These are phyloP conservation scores for Hypoxylon sp. DNA, from an alignment of 2,329 filamentous ascomycete genomes.

Conservation along the genomic window DNA sequence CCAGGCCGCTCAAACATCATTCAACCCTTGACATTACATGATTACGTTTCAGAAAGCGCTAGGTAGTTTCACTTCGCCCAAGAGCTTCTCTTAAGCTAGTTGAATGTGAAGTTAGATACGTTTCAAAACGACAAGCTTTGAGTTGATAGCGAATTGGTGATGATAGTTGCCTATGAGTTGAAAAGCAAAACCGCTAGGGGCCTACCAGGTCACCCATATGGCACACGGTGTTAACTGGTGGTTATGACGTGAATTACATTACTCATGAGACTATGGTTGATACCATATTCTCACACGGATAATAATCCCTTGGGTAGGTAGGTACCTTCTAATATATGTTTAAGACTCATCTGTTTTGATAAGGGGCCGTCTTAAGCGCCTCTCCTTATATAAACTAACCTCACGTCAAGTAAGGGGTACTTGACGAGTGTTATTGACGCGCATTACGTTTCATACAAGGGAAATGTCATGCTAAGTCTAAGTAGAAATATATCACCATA, in stretches of 20 bases:
- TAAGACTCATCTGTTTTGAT: no score
- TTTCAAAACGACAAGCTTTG: neutral
- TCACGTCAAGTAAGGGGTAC: neutral
- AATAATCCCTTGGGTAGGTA: no score
- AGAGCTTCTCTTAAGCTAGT: neutral
- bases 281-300: no score
- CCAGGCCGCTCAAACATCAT: neutral
- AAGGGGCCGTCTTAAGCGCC: no score
- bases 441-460: neutral
- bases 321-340: no score
- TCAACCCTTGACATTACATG: neutral
- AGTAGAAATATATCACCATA: neutral
- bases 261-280: no score
- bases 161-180: neutral
- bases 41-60: neutral
- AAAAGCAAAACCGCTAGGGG: neutral
- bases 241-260: no score
- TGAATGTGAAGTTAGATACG: neutral
- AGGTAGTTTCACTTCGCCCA: neutral
- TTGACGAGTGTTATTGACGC: neutral
- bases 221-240: no score
- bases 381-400: neutral
- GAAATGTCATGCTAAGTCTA: neutral
- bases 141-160: neutral
- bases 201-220: no score